Evolutionary conservation across 192 early-diverging fungal genomes (phyloP).

Genomic region (Funneliformis mosseae): DNA sequence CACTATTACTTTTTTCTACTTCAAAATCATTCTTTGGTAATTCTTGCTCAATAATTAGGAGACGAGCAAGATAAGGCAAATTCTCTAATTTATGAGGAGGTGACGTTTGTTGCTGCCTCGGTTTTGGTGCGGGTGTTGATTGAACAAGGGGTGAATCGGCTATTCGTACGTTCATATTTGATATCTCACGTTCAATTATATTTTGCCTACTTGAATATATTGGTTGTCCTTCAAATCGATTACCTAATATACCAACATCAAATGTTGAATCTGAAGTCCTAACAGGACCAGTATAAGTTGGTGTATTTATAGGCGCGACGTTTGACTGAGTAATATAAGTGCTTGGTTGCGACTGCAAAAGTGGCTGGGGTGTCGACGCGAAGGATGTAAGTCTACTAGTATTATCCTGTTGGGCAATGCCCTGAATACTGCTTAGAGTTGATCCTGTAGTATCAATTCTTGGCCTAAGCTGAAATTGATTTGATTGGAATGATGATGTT

Average conservation of each 20-base stretch:
- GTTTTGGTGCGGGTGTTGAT: background rate
- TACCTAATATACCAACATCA: background rate
- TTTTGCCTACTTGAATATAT: background rate
- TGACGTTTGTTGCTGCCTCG: background rate
- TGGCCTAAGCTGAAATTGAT: background rate
- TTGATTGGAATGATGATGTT: too few species aligned
- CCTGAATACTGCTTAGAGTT: background rate
- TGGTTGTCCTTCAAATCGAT: background rate
- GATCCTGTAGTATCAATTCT: background rate
- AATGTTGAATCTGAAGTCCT: background rate
- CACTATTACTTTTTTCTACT: background rate
- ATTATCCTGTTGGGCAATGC: background rate
- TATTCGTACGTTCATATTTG: background rate
- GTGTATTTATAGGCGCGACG: background rate
- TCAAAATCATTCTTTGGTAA: background rate
- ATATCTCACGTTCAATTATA: background rate
- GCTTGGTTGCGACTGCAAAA: background rate
- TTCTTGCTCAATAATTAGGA: background rate
- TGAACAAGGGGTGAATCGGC: background rate
- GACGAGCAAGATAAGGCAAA: background rate
- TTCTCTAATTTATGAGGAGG: background rate
- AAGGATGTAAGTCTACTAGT: background rate
- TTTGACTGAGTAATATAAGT: background rate
- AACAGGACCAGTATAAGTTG: background rate
- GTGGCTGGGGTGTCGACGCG: background rate